A percentile compares a stretch with the other conserved stretches of the same genome.
phyloP scores from a whole-genome alignment of 2,329 filamentous ascomycete species.

The Fusarium sp. region DNA sequence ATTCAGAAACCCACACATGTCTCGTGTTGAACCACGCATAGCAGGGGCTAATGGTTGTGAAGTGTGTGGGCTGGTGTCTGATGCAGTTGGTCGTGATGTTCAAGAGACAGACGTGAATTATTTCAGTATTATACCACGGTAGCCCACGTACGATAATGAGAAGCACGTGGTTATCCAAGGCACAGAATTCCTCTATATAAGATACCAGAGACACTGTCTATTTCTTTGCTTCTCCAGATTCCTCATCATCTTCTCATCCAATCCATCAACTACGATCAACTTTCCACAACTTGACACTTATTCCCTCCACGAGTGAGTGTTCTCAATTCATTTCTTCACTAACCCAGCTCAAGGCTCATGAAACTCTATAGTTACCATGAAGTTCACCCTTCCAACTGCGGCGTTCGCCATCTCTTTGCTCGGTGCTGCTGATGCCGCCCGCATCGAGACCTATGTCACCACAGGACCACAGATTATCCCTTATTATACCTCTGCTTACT shows the following conservation, averaged over 20 bases:
- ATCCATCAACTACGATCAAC: neutral
- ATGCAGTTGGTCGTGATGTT: neutral
- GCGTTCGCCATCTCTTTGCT: neutral
- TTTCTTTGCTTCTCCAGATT: neutral
- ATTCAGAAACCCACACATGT: neutral
- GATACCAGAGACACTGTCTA: too few relatives aligned
- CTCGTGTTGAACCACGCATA: neutral
- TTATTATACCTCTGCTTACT: accelerated
- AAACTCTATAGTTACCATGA: neutral
- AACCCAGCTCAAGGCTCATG: neutral
- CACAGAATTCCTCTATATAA: neutral
- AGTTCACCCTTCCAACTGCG: neutral
- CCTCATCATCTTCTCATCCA: neutral
- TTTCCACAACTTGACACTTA: accelerated
- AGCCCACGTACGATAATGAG: neutral
- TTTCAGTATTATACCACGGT: neutral
- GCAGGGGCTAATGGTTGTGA: too few relatives aligned
- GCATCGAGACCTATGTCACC: neutral
- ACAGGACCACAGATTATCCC: neutral
- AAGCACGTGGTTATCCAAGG: neutral
- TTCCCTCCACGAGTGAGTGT: neutral
- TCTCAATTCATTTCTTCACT: accelerated
- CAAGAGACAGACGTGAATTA: neutral
- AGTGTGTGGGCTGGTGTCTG: neutral
- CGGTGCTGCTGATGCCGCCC: neutral